Base-by-base conservation (phyloP, 2,329 filamentous ascomycete species). In the Fusarium vanettenii region DNA sequence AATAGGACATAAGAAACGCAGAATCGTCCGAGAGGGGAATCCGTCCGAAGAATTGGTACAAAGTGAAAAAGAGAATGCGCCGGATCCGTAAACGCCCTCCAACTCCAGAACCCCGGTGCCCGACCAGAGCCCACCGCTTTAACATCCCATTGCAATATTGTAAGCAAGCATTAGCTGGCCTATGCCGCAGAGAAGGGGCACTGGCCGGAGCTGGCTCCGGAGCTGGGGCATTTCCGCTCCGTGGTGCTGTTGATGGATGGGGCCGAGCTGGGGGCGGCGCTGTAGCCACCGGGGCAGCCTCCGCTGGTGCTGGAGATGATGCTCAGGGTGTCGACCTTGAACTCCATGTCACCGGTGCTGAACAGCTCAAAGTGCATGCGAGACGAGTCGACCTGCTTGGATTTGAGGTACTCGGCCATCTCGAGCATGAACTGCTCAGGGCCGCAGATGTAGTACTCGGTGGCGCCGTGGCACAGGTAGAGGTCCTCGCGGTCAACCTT, bases 361-460 rank as follows among this genome's bases (percentile, higher is more conserved):
- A 89, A 87, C 14, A 87, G 79, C 77, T 88, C 86, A 60, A 84
- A 85, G 70, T 86, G 84, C 76, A 88, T 81, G 48, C 85, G 82
- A 18, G 73, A 66, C 4, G 80, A 69, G 20, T 79, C 78, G 3
- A 88, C 83, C 33, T 85, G 83, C 61, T 85, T 81, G 13, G 80
- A 73, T 64, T 82, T 80, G 60, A 89, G 80, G 56, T 84, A 86
- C 62, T 82, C 80, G 3, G 83, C 82, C 80, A 88, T 86, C 76
- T 89, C 87, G 3, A 84, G 73, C 87, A 89, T 89, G 73, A 90
- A 89, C 69, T 85, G 83, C 80, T 89, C 87, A 0, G 88, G 87
- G 0, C 88, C 88, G 70, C 88, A 90, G 60, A 90, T 84, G 73
- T 83, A 89, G 76, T 89, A 90, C 80, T 89, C 87, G 5, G 88